Conservation (phyloP, 2,329 filamentous ascomycete species). For the Aspergillus japonicus region DNA sequence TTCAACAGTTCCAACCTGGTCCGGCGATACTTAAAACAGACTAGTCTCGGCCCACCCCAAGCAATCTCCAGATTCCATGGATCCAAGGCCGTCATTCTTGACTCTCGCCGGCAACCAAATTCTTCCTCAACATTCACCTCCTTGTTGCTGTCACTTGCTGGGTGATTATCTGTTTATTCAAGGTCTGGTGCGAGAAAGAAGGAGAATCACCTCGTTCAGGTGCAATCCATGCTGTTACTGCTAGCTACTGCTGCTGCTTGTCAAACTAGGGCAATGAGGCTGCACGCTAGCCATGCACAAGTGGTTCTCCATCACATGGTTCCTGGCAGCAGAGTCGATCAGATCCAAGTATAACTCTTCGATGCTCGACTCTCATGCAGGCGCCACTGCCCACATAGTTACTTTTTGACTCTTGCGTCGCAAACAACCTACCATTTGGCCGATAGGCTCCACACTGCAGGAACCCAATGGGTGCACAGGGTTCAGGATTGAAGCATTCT, state of each 20-base stretch:
- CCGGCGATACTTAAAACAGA: not conserved
- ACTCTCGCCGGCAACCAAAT: constrained; percentile 1
- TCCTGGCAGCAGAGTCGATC: not conserved
- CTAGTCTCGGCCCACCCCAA: not conserved
- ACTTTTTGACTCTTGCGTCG: not conserved
- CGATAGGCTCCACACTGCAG: not conserved
- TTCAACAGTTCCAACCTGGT: too few relatives aligned
- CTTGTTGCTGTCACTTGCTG: not conserved
- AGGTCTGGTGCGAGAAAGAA: not conserved
- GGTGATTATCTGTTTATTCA: not conserved
- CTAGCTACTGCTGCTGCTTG: not conserved
- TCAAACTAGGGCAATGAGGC: not conserved
- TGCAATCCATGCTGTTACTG: not conserved
- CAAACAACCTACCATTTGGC: not conserved
- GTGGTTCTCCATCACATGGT: constrained; percentile 4
- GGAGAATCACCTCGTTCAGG: not conserved
- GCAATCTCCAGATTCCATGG: not conserved
- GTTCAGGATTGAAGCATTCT: constrained; percentile 4
- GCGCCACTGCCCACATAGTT: not conserved
- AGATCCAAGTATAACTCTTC: constrained; percentile 5
- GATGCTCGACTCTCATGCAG: constrained; percentile 1
- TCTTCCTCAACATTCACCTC: constrained; percentile 5
- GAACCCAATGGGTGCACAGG: not conserved
- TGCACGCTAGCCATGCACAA: not conserved
- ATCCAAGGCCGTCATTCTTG: not conserved